These are phyloP conservation scores for Monosporascus ibericus DNA, from an alignment of 2,329 filamentous ascomycete species.

Conservation along the genomic window DNA sequence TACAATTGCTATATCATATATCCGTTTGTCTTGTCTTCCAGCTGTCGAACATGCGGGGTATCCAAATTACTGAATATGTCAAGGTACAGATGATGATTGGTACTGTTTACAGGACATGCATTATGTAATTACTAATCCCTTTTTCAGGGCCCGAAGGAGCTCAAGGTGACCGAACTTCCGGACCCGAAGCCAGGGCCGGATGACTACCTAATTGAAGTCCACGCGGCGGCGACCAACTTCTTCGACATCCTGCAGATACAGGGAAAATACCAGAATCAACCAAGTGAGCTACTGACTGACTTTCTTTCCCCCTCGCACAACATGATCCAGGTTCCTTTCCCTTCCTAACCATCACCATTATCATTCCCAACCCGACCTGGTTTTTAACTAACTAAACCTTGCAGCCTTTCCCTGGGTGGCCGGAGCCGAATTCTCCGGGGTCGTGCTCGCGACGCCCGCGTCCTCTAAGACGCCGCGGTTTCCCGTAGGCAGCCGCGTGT, in stretches of 20 bases:
- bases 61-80: constrained; percentile 68
- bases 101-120: neutral
- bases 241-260: constrained; percentile 94
- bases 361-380: no score
- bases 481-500: constrained; percentile 74
- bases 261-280: constrained; percentile 92
- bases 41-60: constrained; percentile 57
- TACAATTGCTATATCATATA: no score
- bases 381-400: neutral
- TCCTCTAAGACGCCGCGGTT: constrained; percentile 47
- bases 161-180: constrained; percentile 67
- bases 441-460: constrained; percentile 61
- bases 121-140: constrained; percentile 1
- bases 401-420: constrained; percentile 76
- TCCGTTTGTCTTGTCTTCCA: neutral
- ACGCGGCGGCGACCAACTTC: constrained; percentile 88
- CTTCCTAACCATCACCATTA: constrained; percentile 38
- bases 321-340: constrained; percentile 27
- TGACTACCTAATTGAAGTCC: constrained; percentile 83
- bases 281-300: constrained; percentile 38
- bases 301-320: neutral
- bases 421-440: constrained; percentile 81
- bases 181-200: constrained; percentile 64
- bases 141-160: constrained; percentile 66
- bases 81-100: constrained; percentile 43